phyloP scores from a whole-genome alignment of 345 rosid species.

The Populus tremula region DNA sequence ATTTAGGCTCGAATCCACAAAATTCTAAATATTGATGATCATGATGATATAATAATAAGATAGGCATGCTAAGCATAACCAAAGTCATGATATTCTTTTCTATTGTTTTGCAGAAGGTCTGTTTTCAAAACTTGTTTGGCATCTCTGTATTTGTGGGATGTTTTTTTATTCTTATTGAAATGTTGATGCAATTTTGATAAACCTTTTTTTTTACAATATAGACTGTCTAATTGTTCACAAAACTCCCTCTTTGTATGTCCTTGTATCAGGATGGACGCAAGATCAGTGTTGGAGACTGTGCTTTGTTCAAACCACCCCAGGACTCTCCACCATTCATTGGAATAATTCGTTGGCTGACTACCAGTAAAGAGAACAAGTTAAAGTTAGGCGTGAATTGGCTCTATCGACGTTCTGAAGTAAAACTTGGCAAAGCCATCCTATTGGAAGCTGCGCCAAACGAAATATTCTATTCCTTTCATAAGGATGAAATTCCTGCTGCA shows the following conservation, averaged over 20 bases:
- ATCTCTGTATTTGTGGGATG: background rate
- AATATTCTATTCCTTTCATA: slow-evolving; percentile 85
- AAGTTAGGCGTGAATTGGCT: slow-evolving; percentile 81
- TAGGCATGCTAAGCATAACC: background rate
- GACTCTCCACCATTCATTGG: slow-evolving; percentile 95
- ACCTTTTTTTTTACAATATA: background rate
- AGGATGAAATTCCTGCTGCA: slow-evolving; percentile 88
- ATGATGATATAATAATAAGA: background rate
- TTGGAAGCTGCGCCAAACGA: slow-evolving; percentile 92
- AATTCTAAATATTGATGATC: background rate
- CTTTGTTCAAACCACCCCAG: slow-evolving; percentile 77
- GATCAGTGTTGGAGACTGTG: slow-evolving; percentile 86
- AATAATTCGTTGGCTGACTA: slow-evolving; percentile 52
- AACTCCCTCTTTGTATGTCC: background rate
- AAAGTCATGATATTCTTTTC: background rate
- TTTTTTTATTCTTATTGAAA: background rate
- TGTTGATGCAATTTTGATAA: background rate
- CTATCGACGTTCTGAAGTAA: slow-evolving; percentile 75
- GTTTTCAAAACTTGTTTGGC: background rate
- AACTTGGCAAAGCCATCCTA: slow-evolving; percentile 78
- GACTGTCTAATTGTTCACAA: background rate
- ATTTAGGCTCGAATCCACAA: background rate
- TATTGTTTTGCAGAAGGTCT: background rate
- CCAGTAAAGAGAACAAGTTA: slow-evolving; percentile 48
- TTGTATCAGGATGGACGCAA: slow-evolving; percentile 68